Evolutionary conservation across 805 yeast genomes (phyloP).

Genomic region (Clavispora vitiphila): DNA sequence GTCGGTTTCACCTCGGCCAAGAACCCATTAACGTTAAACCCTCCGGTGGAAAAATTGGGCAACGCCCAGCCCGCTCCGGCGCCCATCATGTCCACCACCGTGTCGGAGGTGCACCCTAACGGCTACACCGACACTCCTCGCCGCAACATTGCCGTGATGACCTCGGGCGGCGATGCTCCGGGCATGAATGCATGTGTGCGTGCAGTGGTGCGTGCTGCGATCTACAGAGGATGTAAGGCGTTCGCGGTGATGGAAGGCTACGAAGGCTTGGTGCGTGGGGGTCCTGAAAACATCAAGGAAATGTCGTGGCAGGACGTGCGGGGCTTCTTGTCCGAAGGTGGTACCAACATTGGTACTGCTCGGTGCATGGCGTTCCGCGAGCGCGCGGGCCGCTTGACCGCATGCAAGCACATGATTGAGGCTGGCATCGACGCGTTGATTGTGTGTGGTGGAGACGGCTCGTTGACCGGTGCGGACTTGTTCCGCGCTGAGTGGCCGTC

Average conservation of each 20-base stretch:
- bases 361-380: constrained; percentile 65
- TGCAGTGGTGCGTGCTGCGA: constrained; percentile 67
- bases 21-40: constrained; percentile 52
- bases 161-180: constrained; percentile 79
- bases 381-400: constrained; percentile 58
- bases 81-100: constrained; percentile 8
- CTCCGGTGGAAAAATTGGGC: constrained; percentile 33
- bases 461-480: constrained; percentile 75
- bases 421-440: constrained; percentile 74
- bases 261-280: constrained; percentile 67
- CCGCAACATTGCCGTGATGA: constrained; percentile 64
- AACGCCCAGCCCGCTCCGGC: constrained; percentile 2
- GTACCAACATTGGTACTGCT: constrained; percentile 78
- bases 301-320: constrained; percentile 73
- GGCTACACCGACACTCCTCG: not conserved
- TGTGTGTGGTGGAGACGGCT: constrained; percentile 84
- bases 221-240: constrained; percentile 58
- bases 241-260: constrained; percentile 72
- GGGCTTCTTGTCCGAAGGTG: constrained; percentile 66
- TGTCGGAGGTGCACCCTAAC: constrained; percentile 5
- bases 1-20: constrained; percentile 69
- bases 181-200: constrained; percentile 78
- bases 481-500: constrained; percentile 78
- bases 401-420: constrained; percentile 59
- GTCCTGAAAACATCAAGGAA: constrained; percentile 47